Conservation (phyloP, 108 stramenopile genomes). For the Craspedostauros australis region DNA sequence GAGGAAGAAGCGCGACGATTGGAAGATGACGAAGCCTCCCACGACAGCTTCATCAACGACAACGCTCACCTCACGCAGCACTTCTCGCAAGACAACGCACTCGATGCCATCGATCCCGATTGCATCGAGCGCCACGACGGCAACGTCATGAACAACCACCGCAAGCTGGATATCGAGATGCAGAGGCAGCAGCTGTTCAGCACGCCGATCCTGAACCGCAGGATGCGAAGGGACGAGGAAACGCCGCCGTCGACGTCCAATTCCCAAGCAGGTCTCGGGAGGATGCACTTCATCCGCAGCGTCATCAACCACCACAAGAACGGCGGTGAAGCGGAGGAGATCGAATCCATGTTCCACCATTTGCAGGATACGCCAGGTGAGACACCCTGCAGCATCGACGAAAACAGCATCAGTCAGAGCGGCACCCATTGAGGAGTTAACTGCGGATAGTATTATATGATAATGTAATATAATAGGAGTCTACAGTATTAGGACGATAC, state of each 20-base stretch:
- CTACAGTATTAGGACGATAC: no score
- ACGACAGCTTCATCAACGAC: conserved; percentile 83
- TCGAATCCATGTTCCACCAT: conserved; percentile 56
- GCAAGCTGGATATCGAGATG: conserved; percentile 50
- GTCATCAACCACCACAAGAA: conserved; percentile 75
- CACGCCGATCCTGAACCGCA: conserved; percentile 71
- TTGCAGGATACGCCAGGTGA: no score
- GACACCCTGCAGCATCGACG: no score
- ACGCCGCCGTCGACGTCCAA: conserved; percentile 39
- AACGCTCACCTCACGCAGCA: conserved; percentile 58
- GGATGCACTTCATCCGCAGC: conserved; percentile 80
- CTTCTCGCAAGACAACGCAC: conserved; percentile 71
- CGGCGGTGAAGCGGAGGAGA: conserved; percentile 67
- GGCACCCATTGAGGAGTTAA: no score
- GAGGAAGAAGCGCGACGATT: conserved; percentile 40
- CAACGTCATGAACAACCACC: conserved; percentile 23
- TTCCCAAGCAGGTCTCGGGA: conserved; percentile 69
- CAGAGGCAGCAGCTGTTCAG: conserved; percentile 45
- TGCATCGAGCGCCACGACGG: conserved; percentile 11
- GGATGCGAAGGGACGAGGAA: conserved; percentile 29
- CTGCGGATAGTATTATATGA: no score
- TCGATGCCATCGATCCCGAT: conserved; percentile 46
- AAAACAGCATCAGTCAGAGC: no score
- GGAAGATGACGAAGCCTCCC: conserved; percentile 50
- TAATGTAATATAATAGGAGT: no score